These are phyloP conservation scores for Suhomyces choctaworum DNA, from an alignment of 1,139 yeast genomes.

Conservation along the genomic window DNA sequence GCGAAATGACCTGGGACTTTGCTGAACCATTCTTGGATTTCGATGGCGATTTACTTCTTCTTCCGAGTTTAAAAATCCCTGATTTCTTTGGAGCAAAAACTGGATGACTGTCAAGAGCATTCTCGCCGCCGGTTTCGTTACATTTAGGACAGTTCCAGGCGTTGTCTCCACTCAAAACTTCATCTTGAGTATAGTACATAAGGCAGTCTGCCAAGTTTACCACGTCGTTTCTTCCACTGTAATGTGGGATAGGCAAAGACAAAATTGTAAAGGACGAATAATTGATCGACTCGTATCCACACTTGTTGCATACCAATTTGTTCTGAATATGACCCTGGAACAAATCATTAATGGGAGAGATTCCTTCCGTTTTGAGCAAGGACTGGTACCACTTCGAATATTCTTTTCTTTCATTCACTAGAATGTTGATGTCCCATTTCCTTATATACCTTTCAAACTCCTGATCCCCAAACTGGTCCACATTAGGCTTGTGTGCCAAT, in stretches of 20 bases:
- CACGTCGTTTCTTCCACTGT: constrained; percentile 23
- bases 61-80: constrained; percentile 39
- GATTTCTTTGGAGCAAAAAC: constrained; percentile 34
- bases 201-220: constrained; percentile 62
- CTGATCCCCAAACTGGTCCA: constrained; percentile 15
- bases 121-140: constrained; percentile 19
- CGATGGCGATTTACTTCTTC: constrained; percentile 37
- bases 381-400: constrained; percentile 61
- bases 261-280: constrained; percentile 64
- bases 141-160: constrained; percentile 82
- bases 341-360: constrained; percentile 62
- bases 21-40: constrained; percentile 19
- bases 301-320: constrained; percentile 59
- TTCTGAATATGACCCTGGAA: constrained; percentile 72
- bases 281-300: constrained; percentile 59
- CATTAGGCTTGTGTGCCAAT: constrained; percentile 36
- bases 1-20: constrained; percentile 7
- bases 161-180: constrained; percentile 66
- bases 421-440: constrained; percentile 36
- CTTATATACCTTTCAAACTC: constrained; percentile 29
- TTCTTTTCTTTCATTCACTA: constrained; percentile 42
- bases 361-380: constrained; percentile 54
- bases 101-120: constrained; percentile 37
- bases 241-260: constrained; percentile 66
- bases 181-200: constrained; percentile 66